Evolutionary conservation across 495 filamentous ascomycete genomes (phyloP).

Genomic region (Cladorrhinum samala): DNA sequence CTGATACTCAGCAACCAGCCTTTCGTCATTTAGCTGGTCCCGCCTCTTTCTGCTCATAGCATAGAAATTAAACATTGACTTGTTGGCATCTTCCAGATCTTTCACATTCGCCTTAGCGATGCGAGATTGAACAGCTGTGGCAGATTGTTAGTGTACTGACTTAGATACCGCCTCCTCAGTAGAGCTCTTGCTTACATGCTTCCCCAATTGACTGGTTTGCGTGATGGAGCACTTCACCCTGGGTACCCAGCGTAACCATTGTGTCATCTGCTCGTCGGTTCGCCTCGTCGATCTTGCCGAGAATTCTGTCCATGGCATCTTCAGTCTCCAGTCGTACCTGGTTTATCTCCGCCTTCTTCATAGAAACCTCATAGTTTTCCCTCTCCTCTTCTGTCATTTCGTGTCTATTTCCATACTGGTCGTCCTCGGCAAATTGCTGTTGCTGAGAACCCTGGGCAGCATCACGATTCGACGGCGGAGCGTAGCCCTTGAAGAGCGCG

Average conservation of each 20-base stretch:
- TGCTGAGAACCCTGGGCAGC: neutral
- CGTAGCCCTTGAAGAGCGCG: constrained; percentile 56
- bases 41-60: constrained; percentile 7
- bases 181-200: neutral
- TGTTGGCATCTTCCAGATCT: constrained; percentile 1
- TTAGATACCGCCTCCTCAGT: neutral
- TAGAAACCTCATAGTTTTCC: constrained; percentile 31
- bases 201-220: neutral
- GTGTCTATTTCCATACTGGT: constrained; percentile 57
- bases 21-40: neutral
- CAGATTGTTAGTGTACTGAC: neutral
- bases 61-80: constrained; percentile 5
- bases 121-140: neutral
- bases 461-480: constrained; percentile 26
- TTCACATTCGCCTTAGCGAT: neutral
- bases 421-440: neutral
- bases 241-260: neutral
- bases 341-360: constrained; percentile 66
- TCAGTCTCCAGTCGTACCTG: constrained; percentile 72
- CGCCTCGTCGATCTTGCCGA: constrained; percentile 51
- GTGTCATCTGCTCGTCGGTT: constrained; percentile 38
- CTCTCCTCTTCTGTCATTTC: constrained; percentile 63
- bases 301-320: constrained; percentile 55
- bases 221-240: neutral
- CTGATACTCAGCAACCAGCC: neutral